Evolutionary conservation across 129 eudicot species (phyloP).

Genomic region (Pulicaria dysenterica): DNA sequence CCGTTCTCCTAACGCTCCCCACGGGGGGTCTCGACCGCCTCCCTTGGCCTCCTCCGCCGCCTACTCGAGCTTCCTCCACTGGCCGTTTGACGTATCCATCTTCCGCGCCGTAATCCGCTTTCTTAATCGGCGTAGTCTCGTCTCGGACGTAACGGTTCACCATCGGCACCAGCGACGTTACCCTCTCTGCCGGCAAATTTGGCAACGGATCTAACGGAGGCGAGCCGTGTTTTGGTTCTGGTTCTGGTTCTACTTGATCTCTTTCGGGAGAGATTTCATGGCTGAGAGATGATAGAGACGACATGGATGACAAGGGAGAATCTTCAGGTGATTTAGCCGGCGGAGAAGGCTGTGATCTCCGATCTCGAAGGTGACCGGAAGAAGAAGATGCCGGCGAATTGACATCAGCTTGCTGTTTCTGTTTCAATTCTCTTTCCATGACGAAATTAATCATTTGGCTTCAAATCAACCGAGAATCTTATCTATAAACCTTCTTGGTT

Average conservation of each 20-base stretch:
- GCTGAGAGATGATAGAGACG: slow-evolving; percentile 46
- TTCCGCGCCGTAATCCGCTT: slow-evolving; percentile 31
- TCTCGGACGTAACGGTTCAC: slow-evolving; percentile 43
- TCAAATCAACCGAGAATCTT: background rate
- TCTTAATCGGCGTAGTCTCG: slow-evolving; percentile 42
- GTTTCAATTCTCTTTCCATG: slow-evolving; percentile 38
- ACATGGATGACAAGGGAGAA: slow-evolving; percentile 30
- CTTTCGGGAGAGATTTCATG: slow-evolving; percentile 46
- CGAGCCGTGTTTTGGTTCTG: slow-evolving; percentile 23
- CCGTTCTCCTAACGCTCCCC: slow-evolving; percentile 36
- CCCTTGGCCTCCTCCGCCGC: slow-evolving; percentile 32
- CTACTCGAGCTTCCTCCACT: slow-evolving; percentile 29
- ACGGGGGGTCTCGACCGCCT: slow-evolving; percentile 33
- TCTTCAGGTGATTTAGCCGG: slow-evolving; percentile 43
- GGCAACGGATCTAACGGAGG: slow-evolving; percentile 40
- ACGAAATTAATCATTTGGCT: slow-evolving; percentile 1
- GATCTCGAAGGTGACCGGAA: slow-evolving; percentile 38
- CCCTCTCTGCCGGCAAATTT: slow-evolving; percentile 31
- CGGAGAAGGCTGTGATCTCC: slow-evolving; percentile 32
- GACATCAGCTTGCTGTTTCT: slow-evolving; percentile 17
- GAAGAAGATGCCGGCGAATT: slow-evolving; percentile 28
- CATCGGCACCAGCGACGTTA: slow-evolving; percentile 29
- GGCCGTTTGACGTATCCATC: slow-evolving; percentile 39
- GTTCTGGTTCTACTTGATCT: slow-evolving; percentile 19
- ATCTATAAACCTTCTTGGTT: slow-evolving; percentile 2